Conservation (phyloP, 108 stramenopile species). For the Skeletonema tropicum region DNA sequence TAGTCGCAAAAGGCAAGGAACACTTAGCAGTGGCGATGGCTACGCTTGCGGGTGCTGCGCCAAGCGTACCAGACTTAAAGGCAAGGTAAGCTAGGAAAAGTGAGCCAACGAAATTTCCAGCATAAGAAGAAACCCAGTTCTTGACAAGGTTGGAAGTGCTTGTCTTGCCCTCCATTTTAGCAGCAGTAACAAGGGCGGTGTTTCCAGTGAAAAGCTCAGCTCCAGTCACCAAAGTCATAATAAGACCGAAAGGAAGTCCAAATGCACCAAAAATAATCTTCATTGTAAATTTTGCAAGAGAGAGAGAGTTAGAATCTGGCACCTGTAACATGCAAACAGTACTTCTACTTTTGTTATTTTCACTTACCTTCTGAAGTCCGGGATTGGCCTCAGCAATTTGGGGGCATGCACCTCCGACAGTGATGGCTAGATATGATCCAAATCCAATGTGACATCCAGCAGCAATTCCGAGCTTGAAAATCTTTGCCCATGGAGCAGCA, state of each 20-base stretch:
- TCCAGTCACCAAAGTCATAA: slow-evolving; percentile 80
- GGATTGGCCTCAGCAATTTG: slow-evolving; percentile 85
- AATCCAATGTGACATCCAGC: slow-evolving; percentile 89
- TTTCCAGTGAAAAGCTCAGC: slow-evolving; percentile 81
- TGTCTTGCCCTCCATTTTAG: slow-evolving; percentile 78
- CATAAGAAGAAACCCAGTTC: slow-evolving; percentile 76
- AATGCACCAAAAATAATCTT: slow-evolving; percentile 84
- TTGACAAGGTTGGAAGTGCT: slow-evolving; percentile 59
- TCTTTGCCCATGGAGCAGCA: slow-evolving; percentile 65
- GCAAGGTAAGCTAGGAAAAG: slow-evolving; percentile 81
- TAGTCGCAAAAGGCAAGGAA: slow-evolving; percentile 73
- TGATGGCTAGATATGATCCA: slow-evolving; percentile 85
- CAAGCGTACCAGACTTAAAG: slow-evolving; percentile 76
- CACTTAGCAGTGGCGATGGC: slow-evolving; percentile 86
- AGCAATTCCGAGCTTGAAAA: slow-evolving; percentile 86
- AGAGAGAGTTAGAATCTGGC: background rate
- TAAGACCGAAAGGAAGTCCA: slow-evolving; percentile 87
- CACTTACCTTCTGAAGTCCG: slow-evolving; percentile 81
- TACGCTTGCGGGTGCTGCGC: slow-evolving; percentile 66
- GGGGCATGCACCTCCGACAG: slow-evolving; percentile 85
- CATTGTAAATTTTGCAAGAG: background rate
- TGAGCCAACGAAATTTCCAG: slow-evolving; percentile 90
- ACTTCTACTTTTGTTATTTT: background rate
- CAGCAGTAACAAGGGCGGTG: slow-evolving; percentile 81
- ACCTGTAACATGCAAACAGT: background rate